Evolutionary conservation across 1,139 yeast genomes (phyloP).

Genomic region (Yamadazyma membranifaciens): DNA sequence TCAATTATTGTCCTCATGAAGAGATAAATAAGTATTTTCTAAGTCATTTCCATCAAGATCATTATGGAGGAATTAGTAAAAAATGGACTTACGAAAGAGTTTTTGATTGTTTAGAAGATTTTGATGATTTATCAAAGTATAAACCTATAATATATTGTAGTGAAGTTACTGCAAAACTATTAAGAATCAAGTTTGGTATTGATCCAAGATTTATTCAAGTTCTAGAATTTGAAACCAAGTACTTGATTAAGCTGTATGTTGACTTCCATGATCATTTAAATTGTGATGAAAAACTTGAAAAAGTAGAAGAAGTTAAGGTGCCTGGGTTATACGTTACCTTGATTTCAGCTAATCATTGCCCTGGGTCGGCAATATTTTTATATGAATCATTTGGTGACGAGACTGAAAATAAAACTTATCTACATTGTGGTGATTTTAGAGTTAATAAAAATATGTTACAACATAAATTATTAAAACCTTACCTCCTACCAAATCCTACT

Average conservation of each 20-base stretch:
- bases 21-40: slow-evolving; percentile 53
- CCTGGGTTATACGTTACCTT: slow-evolving; percentile 60
- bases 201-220: slow-evolving; percentile 49
- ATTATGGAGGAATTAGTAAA: slow-evolving; percentile 81
- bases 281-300: slow-evolving; percentile 17
- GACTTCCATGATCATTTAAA: slow-evolving; percentile 12
- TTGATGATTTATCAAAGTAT: slow-evolving; percentile 41
- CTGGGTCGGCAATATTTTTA: slow-evolving; percentile 84
- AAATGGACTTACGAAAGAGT: slow-evolving; percentile 60
- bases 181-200: slow-evolving; percentile 54
- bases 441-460: slow-evolving; percentile 51
- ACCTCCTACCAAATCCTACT: slow-evolving; percentile 21
- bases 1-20: slow-evolving; percentile 50
- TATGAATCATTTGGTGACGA: slow-evolving; percentile 51
- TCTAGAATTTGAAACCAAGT: slow-evolving; percentile 44
- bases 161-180: slow-evolving; percentile 58
- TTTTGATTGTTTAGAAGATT: slow-evolving; percentile 29
- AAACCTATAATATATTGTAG: slow-evolving; percentile 63
- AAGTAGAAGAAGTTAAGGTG: slow-evolving; percentile 13
- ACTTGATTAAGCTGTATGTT: slow-evolving; percentile 21
- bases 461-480: slow-evolving; percentile 29
- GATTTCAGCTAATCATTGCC: slow-evolving; percentile 91
- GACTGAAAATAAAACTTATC: slow-evolving; percentile 29
- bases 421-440: slow-evolving; percentile 94
- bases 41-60: slow-evolving; percentile 91